Base-by-base conservation (phyloP, 176 grass and related monocot genomes). In the Aegilops bicornis region DNA sequence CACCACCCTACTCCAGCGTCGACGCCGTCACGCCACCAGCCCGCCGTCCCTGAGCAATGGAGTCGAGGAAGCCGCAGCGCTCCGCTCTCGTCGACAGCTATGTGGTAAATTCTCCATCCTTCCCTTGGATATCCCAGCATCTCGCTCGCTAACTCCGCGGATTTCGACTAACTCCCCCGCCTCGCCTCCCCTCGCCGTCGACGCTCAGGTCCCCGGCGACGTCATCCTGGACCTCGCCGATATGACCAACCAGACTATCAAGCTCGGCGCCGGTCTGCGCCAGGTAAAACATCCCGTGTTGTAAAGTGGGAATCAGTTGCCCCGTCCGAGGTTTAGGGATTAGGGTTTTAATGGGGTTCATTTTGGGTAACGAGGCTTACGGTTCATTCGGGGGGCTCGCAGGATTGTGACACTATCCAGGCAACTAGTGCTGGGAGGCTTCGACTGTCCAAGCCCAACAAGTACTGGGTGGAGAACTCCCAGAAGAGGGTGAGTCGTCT, bases 381-480 rank as follows among this genome's bases (percentile, higher is more conserved):
- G 19, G 29, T 65, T 39, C 27, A 23, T 69, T 14, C 11, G 2
- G 23, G 15, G 24, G 60, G 12, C 6, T 89, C 85, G 73, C 77
- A 99, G 97, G 97, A 96, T 31, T 87, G 89, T 62, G 94, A 96
- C 62, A 90, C 82, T 16, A 89, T 99, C 52, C 90, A 88, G 81
- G 94, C 87, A 22, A 96, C 87, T 30, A 90, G 78, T 76, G 89
- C 90, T 47, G 97, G 97, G 58, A 92, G 84, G 68, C 84, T 96
- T 68, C 86, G 90, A 50, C 32, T 99, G 71, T 91, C 92, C 16
- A 99, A 96, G 79, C 94, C 90, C n/a, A 99, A 94, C 84, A 99
- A 94, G 73, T 96, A 99, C 52, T 99, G 97, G 97, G 86, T 99
- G 19, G 97, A 94, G 84, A 96, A 78, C 80, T 96, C 97, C 14